These are phyloP conservation scores for Suillus lakei DNA, from an alignment of 768 basidiomycete genomes.

Conservation along the genomic window DNA sequence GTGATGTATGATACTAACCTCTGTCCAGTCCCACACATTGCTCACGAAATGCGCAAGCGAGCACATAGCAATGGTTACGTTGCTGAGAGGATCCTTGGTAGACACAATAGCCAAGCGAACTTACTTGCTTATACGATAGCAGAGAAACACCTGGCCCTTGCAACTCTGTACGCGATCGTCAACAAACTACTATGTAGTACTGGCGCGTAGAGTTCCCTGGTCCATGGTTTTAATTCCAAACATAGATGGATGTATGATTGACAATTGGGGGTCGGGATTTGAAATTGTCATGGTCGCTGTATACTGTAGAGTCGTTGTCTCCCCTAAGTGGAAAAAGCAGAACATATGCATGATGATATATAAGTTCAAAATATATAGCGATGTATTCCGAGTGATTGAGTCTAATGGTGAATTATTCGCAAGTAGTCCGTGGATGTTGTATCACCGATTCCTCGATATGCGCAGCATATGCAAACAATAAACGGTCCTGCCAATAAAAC, in stretches of 20 bases:
- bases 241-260: too few species aligned
- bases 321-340: background rate
- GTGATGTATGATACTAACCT: background rate
- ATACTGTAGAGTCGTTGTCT: too few species aligned
- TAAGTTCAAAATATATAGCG: too few species aligned
- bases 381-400: background rate
- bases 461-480: conserved; percentile 2
- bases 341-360: background rate
- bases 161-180: too few species aligned
- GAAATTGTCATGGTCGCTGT: too few species aligned
- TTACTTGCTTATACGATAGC: background rate
- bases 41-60: background rate
- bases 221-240: too few species aligned
- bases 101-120: background rate
- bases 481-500: background rate
- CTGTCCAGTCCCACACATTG: background rate
- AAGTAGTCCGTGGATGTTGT: background rate
- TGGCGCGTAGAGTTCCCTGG: too few species aligned
- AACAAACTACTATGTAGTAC: too few species aligned
- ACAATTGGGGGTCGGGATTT: background rate
- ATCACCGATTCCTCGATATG: conserved; percentile 7
- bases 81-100: background rate
- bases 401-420: background rate
- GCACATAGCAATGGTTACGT: background rate
- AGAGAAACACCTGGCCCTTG: too few species aligned